phyloP scores from a whole-genome alignment of 108 stramenopile species.

The Nitzschia inconspicua region DNA sequence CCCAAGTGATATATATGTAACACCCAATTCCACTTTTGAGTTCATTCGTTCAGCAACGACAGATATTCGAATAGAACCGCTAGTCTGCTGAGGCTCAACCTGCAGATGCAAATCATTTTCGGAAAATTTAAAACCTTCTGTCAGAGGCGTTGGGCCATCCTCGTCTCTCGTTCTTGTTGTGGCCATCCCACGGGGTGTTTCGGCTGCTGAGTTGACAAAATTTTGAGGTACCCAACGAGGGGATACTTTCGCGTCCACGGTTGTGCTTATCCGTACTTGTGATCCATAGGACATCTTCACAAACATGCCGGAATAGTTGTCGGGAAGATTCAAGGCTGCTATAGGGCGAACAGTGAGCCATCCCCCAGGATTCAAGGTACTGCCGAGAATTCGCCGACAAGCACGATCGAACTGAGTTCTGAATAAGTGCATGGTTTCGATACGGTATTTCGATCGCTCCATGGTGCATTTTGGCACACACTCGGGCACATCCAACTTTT shows the following conservation, averaged over 20 bases:
- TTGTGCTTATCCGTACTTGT: constrained; percentile 34
- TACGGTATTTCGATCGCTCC: constrained; percentile 14
- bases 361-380: constrained; percentile 70
- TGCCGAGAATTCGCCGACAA: constrained; percentile 39
- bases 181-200: background rate
- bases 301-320: constrained; percentile 65
- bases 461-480: constrained; percentile 12
- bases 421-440: constrained; percentile 22
- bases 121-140: constrained; percentile 34
- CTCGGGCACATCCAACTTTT: constrained; percentile 23
- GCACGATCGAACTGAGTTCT: constrained; percentile 54
- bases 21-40: constrained; percentile 66
- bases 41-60: constrained; percentile 73
- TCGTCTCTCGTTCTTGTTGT: constrained; percentile 3
- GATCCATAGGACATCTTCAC: constrained; percentile 70
- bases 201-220: background rate
- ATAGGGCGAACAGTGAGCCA: constrained; percentile 77
- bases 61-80: constrained; percentile 65
- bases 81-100: constrained; percentile 82
- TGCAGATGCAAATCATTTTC: constrained; percentile 62
- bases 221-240: constrained; percentile 39
- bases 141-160: too few relatives aligned
- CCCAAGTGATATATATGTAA: constrained; percentile 72
- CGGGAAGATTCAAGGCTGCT: constrained; percentile 75
- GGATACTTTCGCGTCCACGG: constrained; percentile 69